Evolutionary conservation across 768 basidiomycete species (phyloP).

Genomic region (Lactarius indigo): DNA sequence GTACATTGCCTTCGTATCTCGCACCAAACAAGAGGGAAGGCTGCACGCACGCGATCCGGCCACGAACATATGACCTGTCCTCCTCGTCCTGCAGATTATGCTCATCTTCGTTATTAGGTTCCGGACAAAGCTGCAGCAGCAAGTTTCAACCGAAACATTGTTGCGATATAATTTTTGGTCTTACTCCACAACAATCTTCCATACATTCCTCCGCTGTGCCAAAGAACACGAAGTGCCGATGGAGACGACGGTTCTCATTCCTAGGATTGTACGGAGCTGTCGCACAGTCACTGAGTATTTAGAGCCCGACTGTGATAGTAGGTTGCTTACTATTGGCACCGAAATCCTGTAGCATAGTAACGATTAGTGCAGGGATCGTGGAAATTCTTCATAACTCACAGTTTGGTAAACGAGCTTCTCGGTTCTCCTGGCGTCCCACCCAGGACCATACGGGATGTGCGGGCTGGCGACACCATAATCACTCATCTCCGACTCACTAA

Average conservation of each 20-base stretch:
- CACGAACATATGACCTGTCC: slow-evolving; percentile 51
- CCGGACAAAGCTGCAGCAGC: slow-evolving; percentile 45
- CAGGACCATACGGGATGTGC: slow-evolving; percentile 60
- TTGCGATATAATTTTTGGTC: background rate
- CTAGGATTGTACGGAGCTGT: slow-evolving; percentile 59
- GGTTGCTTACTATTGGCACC: slow-evolving; percentile 49
- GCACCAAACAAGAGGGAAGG: background rate
- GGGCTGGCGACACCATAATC: slow-evolving; percentile 53
- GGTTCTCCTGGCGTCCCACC: slow-evolving; percentile 53
- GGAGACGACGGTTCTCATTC: slow-evolving; percentile 55
- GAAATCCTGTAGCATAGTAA: slow-evolving; percentile 39
- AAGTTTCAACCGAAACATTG: background rate
- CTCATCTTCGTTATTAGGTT: slow-evolving; percentile 55
- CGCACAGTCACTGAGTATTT: background rate
- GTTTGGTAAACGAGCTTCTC: slow-evolving; percentile 57
- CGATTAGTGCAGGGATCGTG: slow-evolving; percentile 16
- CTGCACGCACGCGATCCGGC: slow-evolving; percentile 16
- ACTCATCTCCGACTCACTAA: slow-evolving; percentile 50
- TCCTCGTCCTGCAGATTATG: slow-evolving; percentile 48
- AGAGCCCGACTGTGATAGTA: background rate
- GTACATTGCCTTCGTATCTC: background rate
- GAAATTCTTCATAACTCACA: slow-evolving; percentile 32
- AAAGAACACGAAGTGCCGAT: slow-evolving; percentile 63
- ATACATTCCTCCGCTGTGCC: slow-evolving; percentile 54
- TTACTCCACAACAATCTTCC: slow-evolving; percentile 61